Evolutionary conservation across 345 rosid genomes (phyloP), one percentile per base, ranked within the genome.

Genomic region (Corymbia maculata): DNA sequence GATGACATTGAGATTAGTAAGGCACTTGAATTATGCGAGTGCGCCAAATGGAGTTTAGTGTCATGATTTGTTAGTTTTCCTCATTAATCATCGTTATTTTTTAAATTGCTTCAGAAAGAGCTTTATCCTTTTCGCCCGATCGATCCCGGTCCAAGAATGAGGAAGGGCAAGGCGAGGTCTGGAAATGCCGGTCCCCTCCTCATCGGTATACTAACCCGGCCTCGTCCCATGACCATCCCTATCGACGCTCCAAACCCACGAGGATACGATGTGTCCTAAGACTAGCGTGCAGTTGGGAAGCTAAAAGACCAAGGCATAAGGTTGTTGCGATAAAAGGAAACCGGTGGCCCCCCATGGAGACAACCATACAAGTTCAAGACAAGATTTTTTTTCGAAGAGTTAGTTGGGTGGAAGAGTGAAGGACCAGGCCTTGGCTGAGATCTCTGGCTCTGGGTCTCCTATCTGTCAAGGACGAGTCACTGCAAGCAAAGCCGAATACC

Each of bases 241-340:
- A 2, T 15, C 26, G 12, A 30, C 12, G 2, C 26, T 70, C 26
- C 47, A 16, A 36, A 17, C 13, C 3, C 6, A 6, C 4, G 28
- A 22, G 7, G 80, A 70, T 36, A 17, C 24, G 9, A 19, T 9
- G 49, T 75, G 14, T 17, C 82, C 28, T 42, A 42, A 44, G 80
- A 70, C 47, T 17, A 36, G 47, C 17, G 45, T 32, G 24, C 47
- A 17, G 26, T 21, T 70, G 36, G 21, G 26, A 36, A 24, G 26
- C 80, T 36, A 70, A 17, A 36, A 70, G 45, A 68, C 45, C 45
- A 4, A 68, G 12, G 45, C 24, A 85, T 4, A 51, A 24, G 28
- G 57, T 87, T 51, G 84, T 87, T 87, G 26, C 51, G 21, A 51
- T 93, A 92, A 88, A 96, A 97, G 97, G 93, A 92, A 88, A 93